phyloP scores from a whole-genome alignment of 768 basidiomycete genomes.

The Tylopilus vinaceipallidus region DNA sequence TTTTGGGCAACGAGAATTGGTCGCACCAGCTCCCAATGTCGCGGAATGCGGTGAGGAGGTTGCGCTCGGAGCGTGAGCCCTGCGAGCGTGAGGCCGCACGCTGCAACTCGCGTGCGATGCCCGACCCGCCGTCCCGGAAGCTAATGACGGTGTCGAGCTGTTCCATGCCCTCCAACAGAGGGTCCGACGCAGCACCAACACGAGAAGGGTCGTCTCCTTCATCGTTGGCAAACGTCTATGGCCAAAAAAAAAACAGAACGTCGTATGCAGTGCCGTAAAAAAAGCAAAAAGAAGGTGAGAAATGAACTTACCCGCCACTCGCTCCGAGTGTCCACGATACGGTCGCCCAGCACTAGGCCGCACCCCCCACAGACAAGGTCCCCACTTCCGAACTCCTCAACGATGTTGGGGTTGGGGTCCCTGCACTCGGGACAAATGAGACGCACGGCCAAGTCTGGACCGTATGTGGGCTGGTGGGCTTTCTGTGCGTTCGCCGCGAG shows the following conservation, averaged over 20 bases:
- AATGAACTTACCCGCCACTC: constrained; percentile 86
- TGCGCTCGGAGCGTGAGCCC: constrained; percentile 77
- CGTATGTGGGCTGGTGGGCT: constrained; percentile 57
- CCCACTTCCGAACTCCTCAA: constrained; percentile 97
- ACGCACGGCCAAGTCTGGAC: constrained; percentile 82
- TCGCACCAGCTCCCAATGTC: constrained; percentile 95
- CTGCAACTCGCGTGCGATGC: constrained; percentile 88
- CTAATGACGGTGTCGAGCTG: constrained; percentile 94
- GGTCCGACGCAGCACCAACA: constrained; percentile 95
- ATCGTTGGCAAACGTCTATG: constrained; percentile 98
- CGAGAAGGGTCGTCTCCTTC: constrained; percentile 99
- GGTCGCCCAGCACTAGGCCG: constrained; percentile 93
- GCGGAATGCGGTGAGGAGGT: constrained; percentile 83
- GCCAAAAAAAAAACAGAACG: constrained; percentile 2
- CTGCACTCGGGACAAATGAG: constrained; percentile 95
- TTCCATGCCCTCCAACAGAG: constrained; percentile 90
- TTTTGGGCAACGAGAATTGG: constrained; percentile 89
- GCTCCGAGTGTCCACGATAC: constrained; percentile 95
- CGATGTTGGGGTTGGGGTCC: constrained; percentile 89
- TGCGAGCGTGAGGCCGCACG: constrained; percentile 85
- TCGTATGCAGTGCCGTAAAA: constrained; percentile 23
- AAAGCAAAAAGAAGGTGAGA: constrained; percentile 13
- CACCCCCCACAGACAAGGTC: constrained; percentile 95
- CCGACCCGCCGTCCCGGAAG: constrained; percentile 92
- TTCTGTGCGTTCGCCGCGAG: constrained; percentile 56